A percentile compares a stretch with the other conserved stretches of the same genome.
Evolutionary conservation across 495 filamentous ascomycete species (phyloP).

Genomic region (Haplographium delicatum): DNA sequence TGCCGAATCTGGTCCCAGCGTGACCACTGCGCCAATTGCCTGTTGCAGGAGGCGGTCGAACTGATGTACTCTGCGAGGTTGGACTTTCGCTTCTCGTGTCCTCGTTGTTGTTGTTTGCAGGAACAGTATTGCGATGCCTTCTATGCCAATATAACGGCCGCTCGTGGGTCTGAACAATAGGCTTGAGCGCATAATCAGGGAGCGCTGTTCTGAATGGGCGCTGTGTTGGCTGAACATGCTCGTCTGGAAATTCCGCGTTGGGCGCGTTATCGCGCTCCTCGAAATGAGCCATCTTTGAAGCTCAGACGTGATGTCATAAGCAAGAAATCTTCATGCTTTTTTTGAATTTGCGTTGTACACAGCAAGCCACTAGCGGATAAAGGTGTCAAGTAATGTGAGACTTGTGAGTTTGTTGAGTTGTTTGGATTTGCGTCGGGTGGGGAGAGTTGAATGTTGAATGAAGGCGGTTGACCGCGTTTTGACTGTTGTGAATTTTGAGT

Average conservation of each 20-base stretch:
- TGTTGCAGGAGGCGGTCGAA: neutral
- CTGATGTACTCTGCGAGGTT: neutral
- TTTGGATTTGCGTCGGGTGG: too few species aligned
- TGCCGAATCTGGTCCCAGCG: constrained; percentile 6
- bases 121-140: too few species aligned
- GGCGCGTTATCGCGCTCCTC: constrained; percentile 14
- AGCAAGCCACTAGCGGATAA: too few species aligned
- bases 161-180: too few species aligned
- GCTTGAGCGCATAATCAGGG: neutral
- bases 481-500: too few species aligned
- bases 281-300: constrained; percentile 13
- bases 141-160: too few species aligned
- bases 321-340: constrained; percentile 2
- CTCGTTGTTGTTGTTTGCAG: neutral
- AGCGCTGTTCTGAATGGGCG: neutral
- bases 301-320: constrained; percentile 5
- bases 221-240: neutral
- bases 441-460: too few species aligned
- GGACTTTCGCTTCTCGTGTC: neutral
- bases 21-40: constrained; percentile 5
- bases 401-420: too few species aligned
- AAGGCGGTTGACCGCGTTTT: too few species aligned
- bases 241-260: neutral
- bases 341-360: too few species aligned
- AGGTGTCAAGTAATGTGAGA: too few species aligned